phyloP scores from a whole-genome alignment of 2,329 filamentous ascomycete genomes.

The Pseudocercospora cruenta region DNA sequence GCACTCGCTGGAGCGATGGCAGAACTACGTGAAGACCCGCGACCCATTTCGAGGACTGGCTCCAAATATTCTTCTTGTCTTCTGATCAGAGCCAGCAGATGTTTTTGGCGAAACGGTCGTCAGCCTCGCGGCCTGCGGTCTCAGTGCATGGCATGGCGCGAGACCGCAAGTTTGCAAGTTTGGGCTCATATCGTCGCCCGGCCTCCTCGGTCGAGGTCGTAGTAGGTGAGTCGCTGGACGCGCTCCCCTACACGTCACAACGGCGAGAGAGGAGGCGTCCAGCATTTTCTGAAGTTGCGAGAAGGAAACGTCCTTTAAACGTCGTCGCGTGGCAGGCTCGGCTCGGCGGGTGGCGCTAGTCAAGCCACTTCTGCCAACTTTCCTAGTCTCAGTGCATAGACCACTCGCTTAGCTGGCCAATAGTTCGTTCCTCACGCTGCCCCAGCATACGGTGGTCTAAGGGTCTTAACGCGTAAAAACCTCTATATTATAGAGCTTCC shows the following conservation, averaged over 20 bases:
- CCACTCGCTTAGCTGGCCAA: no score
- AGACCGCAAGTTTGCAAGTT: not conserved
- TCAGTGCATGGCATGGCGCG: not conserved
- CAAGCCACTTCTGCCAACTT: conserved; percentile 5
- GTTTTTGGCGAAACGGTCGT: not conserved
- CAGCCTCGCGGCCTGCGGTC: not conserved
- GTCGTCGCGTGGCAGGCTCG: not conserved
- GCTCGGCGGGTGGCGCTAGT: not conserved
- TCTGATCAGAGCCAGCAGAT: not conserved
- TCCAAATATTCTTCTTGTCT: not conserved
- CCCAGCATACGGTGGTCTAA: no score
- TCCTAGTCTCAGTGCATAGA: no score
- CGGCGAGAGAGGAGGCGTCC: conserved; percentile 22
- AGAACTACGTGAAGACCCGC: not conserved
- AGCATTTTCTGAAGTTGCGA: not conserved
- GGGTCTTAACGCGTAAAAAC: no score
- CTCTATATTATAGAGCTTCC: no score
- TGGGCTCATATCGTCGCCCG: conserved; percentile 4
- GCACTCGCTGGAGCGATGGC: conserved; percentile 7
- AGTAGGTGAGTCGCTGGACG: conserved; percentile 18
- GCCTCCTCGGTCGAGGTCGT: conserved; percentile 5
- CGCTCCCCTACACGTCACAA: conserved; percentile 21
- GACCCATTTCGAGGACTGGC: not conserved
- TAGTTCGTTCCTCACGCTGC: no score
- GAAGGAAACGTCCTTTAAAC: not conserved